These are phyloP conservation scores for Didymella pomorum DNA, from an alignment of 2,329 filamentous ascomycete genomes.

Conservation along the genomic window DNA sequence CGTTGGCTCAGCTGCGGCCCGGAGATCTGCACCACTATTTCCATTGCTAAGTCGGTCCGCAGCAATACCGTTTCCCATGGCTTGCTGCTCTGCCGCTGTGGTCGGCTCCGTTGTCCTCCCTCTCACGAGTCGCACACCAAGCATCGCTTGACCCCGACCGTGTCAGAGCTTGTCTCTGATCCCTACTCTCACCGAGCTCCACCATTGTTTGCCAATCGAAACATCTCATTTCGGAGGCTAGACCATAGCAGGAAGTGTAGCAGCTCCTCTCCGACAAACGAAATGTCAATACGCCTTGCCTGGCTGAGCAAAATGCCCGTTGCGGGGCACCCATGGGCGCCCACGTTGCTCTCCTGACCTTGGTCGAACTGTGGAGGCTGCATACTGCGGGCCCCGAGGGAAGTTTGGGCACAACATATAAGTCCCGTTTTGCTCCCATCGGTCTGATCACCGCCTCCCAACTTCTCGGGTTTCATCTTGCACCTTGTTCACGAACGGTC, in stretches of 20 bases:
- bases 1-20: neutral
- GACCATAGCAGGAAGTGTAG: conserved; percentile 27
- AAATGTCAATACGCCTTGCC: conserved; percentile 12
- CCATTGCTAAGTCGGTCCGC: neutral
- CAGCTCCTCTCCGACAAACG: conserved; percentile 24
- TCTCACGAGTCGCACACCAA: conserved; percentile 24
- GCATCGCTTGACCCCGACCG: conserved; percentile 26
- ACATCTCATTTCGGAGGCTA: conserved; percentile 26
- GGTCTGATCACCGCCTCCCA: conserved; percentile 10
- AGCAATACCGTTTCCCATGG: neutral
- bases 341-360: conserved; percentile 22
- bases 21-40: conserved; percentile 1
- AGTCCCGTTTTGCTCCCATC: conserved; percentile 16
- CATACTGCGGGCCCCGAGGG: conserved; percentile 2
- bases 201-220: conserved; percentile 26
- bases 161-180: conserved; percentile 32
- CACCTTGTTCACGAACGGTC: conserved; percentile 3
- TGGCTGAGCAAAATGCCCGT: conserved; percentile 25
- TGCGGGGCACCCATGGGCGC: conserved; percentile 27
- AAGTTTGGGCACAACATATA: conserved; percentile 22
- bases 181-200: conserved; percentile 10
- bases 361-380: conserved; percentile 14
- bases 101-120: conserved; percentile 6
- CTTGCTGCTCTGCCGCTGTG: conserved; percentile 1
- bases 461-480: neutral